Percentiles rank a stretch among this genome's conserved stretches.
Evolutionary conservation across 2,329 filamentous ascomycete species (phyloP).

Genomic region (Ceratocystis colombiana): DNA sequence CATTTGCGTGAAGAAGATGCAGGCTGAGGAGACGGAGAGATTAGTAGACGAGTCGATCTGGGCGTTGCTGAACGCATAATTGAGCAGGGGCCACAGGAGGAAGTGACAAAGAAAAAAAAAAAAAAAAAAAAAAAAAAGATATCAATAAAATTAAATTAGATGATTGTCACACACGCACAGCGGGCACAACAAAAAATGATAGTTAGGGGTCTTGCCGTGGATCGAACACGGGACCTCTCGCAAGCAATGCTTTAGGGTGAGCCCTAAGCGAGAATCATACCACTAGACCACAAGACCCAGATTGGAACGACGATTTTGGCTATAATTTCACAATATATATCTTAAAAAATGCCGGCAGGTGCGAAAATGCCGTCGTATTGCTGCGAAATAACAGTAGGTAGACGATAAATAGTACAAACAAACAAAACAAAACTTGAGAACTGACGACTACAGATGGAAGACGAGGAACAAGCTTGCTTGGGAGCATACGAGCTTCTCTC

Average conservation of each 20-base stretch:
- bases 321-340: background rate
- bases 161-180: background rate
- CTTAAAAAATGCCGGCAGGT: too few species aligned
- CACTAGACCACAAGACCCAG: constrained; percentile 51
- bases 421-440: too few species aligned
- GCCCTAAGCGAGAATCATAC: constrained; percentile 64
- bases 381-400: too few species aligned
- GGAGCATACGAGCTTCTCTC: too few species aligned
- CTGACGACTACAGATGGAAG: too few species aligned
- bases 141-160: background rate
- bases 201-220: constrained; percentile 26
- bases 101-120: background rate
- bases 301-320: rapidly evolving
- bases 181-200: background rate
- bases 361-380: too few species aligned
- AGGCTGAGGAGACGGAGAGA: background rate
- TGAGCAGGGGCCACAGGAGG: background rate
- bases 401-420: too few species aligned
- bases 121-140: background rate
- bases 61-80: background rate
- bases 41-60: background rate
- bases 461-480: too few species aligned
- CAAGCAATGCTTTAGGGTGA: constrained; percentile 31
- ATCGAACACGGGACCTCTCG: constrained; percentile 29
- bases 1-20: constrained; percentile 1